Evolutionary conservation across 352 stramenopile genomes (phyloP).

Genomic region (Phytophthora pinifolia): DNA sequence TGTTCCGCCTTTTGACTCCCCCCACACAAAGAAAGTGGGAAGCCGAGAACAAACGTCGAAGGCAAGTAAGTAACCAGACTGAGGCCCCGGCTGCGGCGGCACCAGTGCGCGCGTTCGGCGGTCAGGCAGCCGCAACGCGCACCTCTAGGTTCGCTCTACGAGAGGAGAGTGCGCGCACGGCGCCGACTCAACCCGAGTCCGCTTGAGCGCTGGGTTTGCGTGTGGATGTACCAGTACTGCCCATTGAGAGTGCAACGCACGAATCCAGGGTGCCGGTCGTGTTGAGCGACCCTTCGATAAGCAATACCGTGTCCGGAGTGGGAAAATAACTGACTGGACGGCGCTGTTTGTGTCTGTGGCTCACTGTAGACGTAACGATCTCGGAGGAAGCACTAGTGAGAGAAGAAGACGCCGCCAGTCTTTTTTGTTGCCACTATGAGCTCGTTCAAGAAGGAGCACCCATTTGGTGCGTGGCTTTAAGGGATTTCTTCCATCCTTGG

Average conservation of each 20-base stretch:
- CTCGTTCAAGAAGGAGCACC: slow-evolving; percentile 92
- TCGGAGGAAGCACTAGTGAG: slow-evolving; percentile 13
- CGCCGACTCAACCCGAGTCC: slow-evolving; percentile 3
- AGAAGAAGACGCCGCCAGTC: slow-evolving; percentile 16
- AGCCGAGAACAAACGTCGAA: slow-evolving; percentile 42
- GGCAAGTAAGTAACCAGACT: slow-evolving; percentile 41
- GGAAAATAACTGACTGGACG: slow-evolving; percentile 26
- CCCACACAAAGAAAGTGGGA: slow-evolving; percentile 38
- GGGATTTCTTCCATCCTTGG: neutral
- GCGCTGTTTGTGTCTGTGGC: slow-evolving; percentile 8
- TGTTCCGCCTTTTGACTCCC: slow-evolving; percentile 33
- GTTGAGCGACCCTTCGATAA: slow-evolving; percentile 18
- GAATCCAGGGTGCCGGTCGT: slow-evolving; percentile 10
- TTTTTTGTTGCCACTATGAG: slow-evolving; percentile 54
- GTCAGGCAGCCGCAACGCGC: neutral
- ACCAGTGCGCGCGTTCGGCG: slow-evolving; percentile 1
- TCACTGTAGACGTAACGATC: slow-evolving; percentile 25
- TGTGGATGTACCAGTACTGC: slow-evolving; percentile 7
- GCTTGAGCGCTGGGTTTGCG: slow-evolving; percentile 2
- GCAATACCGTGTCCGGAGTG: neutral
- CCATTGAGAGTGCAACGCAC: slow-evolving; percentile 12
- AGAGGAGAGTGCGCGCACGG: slow-evolving; percentile 2
- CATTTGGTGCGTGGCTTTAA: slow-evolving; percentile 60
- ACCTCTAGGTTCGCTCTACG: slow-evolving; percentile 6
- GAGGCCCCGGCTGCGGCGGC: neutral